Evolutionary conservation across 2,329 filamentous ascomycete genomes (phyloP), one percentile per base, ranked within the genome.

Genomic region (Scytalidium lignicola): DNA sequence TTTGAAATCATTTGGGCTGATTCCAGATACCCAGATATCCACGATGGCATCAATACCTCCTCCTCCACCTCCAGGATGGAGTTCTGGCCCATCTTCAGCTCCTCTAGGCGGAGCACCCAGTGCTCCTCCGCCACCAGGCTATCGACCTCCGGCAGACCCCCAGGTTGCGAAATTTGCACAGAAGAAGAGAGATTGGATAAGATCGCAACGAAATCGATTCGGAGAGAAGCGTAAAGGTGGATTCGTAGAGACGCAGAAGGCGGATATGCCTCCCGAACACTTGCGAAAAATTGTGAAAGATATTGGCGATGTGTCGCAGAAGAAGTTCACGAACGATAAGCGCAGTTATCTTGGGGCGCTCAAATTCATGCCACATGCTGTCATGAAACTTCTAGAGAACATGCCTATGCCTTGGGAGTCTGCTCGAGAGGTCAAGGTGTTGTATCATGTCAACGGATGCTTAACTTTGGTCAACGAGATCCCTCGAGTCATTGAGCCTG

Each of bases 371-470:
- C 93, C 93, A 1, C 93, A 99, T 66, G 93, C 93, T 5, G 93
- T 99, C 10, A 73, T 99, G 72, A 99, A 99, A 74, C 78, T 99
- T 20, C 70, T 99, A 49, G 93, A 99, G 74, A 99, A 99, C 63
- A 99, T 99, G 93, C 93, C 93, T 3, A 99, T 99, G 93, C 93
- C 93, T 0, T 99, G 93, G 93, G 93, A 99, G 72, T 93, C 90
- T 50, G 84, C 90, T 21, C 83, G 91, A 55, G 93, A 99, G 64
- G 95, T 99, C 54, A 97, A 97, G 72, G 93, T 99, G 22, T 76
- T 99, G 12, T 99, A 99, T 68, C 93, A 99, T 65, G 91, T 97
- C 62, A 99, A 99, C 63, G 93, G 93, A 23, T 99, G 95, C 64
- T 70, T 99, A 70, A 99, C 93, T 1, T 73, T 99, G 49, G 95